Conservation (phyloP, 768 basidiomycete species). For the Lactarius indigo region DNA sequence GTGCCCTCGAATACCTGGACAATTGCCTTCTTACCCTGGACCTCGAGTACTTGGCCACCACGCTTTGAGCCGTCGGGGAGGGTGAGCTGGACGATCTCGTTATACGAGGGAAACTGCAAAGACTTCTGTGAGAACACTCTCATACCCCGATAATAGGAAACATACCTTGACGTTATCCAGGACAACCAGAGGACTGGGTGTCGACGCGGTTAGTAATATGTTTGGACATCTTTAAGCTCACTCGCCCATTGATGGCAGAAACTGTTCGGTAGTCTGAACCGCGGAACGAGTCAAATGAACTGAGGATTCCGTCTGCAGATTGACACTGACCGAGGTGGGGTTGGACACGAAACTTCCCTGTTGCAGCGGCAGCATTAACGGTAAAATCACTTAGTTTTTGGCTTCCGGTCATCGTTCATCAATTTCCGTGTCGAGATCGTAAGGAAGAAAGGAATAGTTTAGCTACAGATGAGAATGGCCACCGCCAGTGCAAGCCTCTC, state of each 20-base stretch:
- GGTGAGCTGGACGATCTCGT: constrained; percentile 95
- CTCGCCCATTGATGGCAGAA: constrained; percentile 95
- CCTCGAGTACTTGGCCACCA: constrained; percentile 96
- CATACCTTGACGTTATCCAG: constrained; percentile 95
- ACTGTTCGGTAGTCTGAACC: constrained; percentile 92
- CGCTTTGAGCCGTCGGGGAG: constrained; percentile 93
- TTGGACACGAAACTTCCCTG: constrained; percentile 81
- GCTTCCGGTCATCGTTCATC: constrained; percentile 16
- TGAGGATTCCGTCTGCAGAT: neutral
- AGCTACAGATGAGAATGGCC: neutral
- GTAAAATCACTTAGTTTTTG: constrained; percentile 26
- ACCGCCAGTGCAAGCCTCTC: neutral
- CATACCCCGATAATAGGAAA: neutral
- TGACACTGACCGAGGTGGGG: constrained; percentile 70
- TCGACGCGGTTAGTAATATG: constrained; percentile 9
- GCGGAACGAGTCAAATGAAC: constrained; percentile 8
- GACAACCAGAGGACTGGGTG: constrained; percentile 84
- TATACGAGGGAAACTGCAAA: constrained; percentile 89
- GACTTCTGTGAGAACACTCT: constrained; percentile 10
- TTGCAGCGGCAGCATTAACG: constrained; percentile 87
- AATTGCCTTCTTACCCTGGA: constrained; percentile 97
- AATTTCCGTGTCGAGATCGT: constrained; percentile 1
- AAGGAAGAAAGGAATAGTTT: neutral
- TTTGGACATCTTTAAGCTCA: constrained; percentile 12
- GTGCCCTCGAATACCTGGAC: constrained; percentile 99